Evolutionary conservation across 345 rosid species (phyloP).

Genomic region (Salix exigua): DNA sequence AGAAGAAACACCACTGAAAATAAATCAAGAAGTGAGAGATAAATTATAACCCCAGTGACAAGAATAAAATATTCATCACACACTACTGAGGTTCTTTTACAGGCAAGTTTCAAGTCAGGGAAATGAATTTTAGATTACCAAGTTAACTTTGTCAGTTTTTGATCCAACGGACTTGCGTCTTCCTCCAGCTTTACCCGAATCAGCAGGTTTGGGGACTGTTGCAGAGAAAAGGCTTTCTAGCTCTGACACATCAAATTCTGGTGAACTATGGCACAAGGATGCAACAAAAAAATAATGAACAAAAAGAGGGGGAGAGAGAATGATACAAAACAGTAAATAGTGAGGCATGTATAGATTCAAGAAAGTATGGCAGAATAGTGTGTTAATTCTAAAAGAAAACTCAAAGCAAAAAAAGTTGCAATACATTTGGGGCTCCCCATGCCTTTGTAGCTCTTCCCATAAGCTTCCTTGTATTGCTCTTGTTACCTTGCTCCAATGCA

Average conservation of each 20-base stretch:
- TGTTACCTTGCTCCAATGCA: constrained; percentile 98
- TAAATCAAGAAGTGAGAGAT: not conserved
- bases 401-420: constrained; percentile 23
- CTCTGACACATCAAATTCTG: constrained; percentile 94
- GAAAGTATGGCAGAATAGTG: constrained; percentile 3
- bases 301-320: not conserved
- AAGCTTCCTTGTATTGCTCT: constrained; percentile 97
- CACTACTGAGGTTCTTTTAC: not conserved
- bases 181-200: constrained; percentile 52
- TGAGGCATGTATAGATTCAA: not conserved
- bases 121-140: constrained; percentile 46
- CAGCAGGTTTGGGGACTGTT: constrained; percentile 65
- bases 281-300: not conserved
- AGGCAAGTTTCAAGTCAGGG: not conserved
- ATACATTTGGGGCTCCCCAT: constrained; percentile 83
- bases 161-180: constrained; percentile 72
- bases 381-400: constrained; percentile 1
- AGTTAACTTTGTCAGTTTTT: constrained; percentile 75
- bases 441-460: constrained; percentile 95
- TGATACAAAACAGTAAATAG: constrained; percentile 2
- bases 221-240: constrained; percentile 89
- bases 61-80: not conserved
- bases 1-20: not conserved
- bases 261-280: constrained; percentile 43
- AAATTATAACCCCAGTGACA: not conserved